Evolutionary conservation across 2,329 filamentous ascomycete genomes (phyloP).

Genomic region (Bipolaris zeicola): DNA sequence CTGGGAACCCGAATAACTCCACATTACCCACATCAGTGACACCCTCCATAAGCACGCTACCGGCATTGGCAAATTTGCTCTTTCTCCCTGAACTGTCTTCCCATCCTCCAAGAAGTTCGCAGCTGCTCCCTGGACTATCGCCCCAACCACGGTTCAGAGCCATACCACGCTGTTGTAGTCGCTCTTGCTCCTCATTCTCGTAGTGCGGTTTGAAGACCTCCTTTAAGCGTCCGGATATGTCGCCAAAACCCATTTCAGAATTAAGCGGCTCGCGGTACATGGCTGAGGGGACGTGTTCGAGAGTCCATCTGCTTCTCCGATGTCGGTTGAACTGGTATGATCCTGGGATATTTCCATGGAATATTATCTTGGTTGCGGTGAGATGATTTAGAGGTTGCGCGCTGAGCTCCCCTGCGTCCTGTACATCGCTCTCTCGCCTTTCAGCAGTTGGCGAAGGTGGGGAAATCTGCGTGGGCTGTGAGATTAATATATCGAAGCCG

Average conservation of each 20-base stretch:
- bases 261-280: slow-evolving; percentile 58
- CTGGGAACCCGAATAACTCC: slow-evolving; percentile 90
- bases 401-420: slow-evolving; percentile 34
- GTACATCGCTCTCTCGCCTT: slow-evolving; percentile 43
- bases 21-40: slow-evolving; percentile 69
- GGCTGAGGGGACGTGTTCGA: slow-evolving; percentile 57
- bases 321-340: slow-evolving; percentile 97
- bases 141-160: slow-evolving; percentile 90
- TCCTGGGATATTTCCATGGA: slow-evolving; percentile 93
- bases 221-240: slow-evolving; percentile 70
- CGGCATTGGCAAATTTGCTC: slow-evolving; percentile 42
- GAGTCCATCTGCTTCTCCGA: slow-evolving; percentile 84
- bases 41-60: slow-evolving; percentile 49
- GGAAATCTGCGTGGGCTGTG: slow-evolving; percentile 64
- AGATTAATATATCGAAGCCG: slow-evolving; percentile 93
- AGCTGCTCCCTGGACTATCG: slow-evolving; percentile 87
- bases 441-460: slow-evolving; percentile 64
- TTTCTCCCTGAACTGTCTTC: slow-evolving; percentile 65
- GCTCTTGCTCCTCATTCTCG: slow-evolving; percentile 60
- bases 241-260: slow-evolving; percentile 69
- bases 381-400: slow-evolving; percentile 63
- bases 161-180: slow-evolving; percentile 67
- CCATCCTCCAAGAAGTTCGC: slow-evolving; percentile 68
- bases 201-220: slow-evolving; percentile 73
- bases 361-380: slow-evolving; percentile 86